Base-by-base conservation (phyloP, 1,284 basidiomycete genomes). In the Pyrrhoderma noxium region DNA sequence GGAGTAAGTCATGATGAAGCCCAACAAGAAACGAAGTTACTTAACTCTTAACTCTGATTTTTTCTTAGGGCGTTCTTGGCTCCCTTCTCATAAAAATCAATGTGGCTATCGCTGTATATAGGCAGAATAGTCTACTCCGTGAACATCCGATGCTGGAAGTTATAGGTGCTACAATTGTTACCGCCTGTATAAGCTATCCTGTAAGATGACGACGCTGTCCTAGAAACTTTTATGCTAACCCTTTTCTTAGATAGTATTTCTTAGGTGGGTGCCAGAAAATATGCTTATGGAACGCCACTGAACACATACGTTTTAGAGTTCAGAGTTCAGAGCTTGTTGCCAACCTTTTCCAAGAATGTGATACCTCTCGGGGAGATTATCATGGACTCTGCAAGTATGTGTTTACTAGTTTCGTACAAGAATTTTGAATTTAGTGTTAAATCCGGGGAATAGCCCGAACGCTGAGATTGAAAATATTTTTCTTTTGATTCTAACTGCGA, bases 311-410 rank as follows among this genome's bases (percentile, higher is more conserved):
- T 57, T 51, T 46, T 48, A 81, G 83, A 48, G 83, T 80, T 2
- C 83, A 84, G 62, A 74, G 81, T 1, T 83, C 81, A 0, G 80
- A 85, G 58, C 65, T 87, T 13, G 84, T 86, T 2, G 75, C 82
- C 5, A 84, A 85, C 59, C 69, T 87, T 3, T 86, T 87, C 62
- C 77, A 80, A 59, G 83, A 87, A 62, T 87, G 84, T 58, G 82
- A 85, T 61, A 66, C 78, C 5, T 66, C 67, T 8, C 82, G 76
- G 60, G 73, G 74, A 7, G 82, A 85, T 61, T 85, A 78, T 61
- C 82, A 85, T 59, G 82, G 83, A 2, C 67, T 86, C 27, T 86
- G 83, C 82, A 85, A 85, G 83, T 85, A 60, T 55, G 80, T 58
- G 13, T 8, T 40, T 49, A 31, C 55, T 13, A 14, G n/a, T 37